A percentile compares a stretch with the other conserved stretches of the same genome.
Evolutionary conservation across 176 grass and related monocot species (phyloP).

Genomic region (Alopecurus myosuroides): DNA sequence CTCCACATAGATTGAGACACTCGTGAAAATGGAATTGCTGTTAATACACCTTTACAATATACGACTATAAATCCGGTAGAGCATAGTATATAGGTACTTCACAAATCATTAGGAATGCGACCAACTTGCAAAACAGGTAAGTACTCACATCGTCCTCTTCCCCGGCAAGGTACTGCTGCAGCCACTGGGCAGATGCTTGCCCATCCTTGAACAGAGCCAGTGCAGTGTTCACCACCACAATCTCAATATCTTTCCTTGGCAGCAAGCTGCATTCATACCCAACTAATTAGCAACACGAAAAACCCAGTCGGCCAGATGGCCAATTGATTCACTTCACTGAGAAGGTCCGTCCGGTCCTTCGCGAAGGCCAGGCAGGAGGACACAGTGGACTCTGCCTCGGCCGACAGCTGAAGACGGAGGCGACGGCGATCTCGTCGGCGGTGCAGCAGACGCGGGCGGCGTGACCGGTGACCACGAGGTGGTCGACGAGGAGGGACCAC

Average conservation of each 20-base stretch:
- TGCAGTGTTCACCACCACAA: constrained; percentile 47
- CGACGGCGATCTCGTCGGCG: constrained; percentile 15
- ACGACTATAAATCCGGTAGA: neutral
- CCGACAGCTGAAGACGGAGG: constrained; percentile 17
- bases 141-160: constrained; percentile 47
- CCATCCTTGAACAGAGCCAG: constrained; percentile 68
- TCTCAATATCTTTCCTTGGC: constrained; percentile 56
- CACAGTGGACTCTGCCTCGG: constrained; percentile 41
- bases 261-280: constrained; percentile 39
- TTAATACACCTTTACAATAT: neutral
- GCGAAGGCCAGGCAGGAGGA: too few species aligned
- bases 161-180: constrained; percentile 47
- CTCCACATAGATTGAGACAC: neutral
- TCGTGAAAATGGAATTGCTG: neutral
- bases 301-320: neutral
- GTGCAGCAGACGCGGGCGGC: neutral
- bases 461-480: constrained; percentile 41
- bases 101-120: neutral
- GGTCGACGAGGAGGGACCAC: constrained; percentile 66
- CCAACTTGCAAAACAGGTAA: neutral
- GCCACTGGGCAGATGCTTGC: constrained; percentile 44
- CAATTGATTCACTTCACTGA: too few species aligned
- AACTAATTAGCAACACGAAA: neutral
- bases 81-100: too few species aligned
- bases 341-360: too few species aligned